Conservation (phyloP, 2,329 filamentous ascomycete species). For the Arthrinium puccinioides region DNA sequence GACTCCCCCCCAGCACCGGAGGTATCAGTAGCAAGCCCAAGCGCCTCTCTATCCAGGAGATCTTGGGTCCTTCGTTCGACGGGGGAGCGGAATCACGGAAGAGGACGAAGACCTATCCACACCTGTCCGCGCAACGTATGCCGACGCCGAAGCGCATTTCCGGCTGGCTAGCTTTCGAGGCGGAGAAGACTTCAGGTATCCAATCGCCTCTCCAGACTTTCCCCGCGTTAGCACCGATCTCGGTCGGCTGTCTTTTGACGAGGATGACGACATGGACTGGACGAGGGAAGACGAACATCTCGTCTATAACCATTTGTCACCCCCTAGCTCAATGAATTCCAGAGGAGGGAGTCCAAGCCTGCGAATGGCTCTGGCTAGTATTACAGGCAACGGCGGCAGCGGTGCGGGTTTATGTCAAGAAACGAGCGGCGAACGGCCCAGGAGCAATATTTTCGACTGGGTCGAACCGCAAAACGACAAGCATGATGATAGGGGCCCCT, state of each 20-base stretch:
- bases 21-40: constrained; percentile 45
- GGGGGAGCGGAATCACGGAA: constrained; percentile 51
- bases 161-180: constrained; percentile 12
- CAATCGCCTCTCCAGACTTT: constrained; percentile 21
- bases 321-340: constrained; percentile 49
- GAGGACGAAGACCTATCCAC: constrained; percentile 53
- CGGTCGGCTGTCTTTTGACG: constrained; percentile 48
- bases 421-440: constrained; percentile 38
- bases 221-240: constrained; percentile 32
- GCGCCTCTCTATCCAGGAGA: constrained; percentile 52
- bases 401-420: constrained; percentile 27
- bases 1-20: constrained; percentile 61
- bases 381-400: constrained; percentile 36
- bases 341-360: constrained; percentile 45
- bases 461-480: constrained; percentile 60
- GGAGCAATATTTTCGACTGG: constrained; percentile 74
- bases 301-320: constrained; percentile 49
- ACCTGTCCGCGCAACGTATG: constrained; percentile 34
- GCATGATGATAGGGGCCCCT: constrained; percentile 47
- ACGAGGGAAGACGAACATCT: constrained; percentile 47
- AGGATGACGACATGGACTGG: constrained; percentile 60
- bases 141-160: constrained; percentile 19
- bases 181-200: constrained; percentile 14
- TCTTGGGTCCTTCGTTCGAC: constrained; percentile 48
- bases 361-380: constrained; percentile 44